Base-by-base conservation (phyloP, 2,329 filamentous ascomycete genomes). In the Xylaria sp. region DNA sequence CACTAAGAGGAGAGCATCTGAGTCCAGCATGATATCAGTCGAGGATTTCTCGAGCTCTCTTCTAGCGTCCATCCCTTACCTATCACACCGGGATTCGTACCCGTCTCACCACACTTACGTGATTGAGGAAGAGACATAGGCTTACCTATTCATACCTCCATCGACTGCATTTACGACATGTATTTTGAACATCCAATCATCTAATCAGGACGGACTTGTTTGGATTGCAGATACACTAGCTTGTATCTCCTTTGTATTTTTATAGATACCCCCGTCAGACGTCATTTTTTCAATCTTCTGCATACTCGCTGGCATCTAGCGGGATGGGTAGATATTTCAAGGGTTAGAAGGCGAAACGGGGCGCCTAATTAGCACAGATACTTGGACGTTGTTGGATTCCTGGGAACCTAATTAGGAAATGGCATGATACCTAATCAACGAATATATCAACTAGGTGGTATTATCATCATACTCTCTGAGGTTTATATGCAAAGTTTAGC, bases 61-160 rank as follows among this genome's bases (percentile, higher is more conserved):
- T 49, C 9, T 38, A 17, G 12, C 23, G 1, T 37, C 35, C 5
- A 54, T 43, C 8, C 50, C 57, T 5, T 19, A 50, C 52, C 23
- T 45, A 8, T 21, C 37, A 19, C 40, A 37, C 23, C 63, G 52
- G 19, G 31, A 49, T 49, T 65, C 61, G 5, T 43, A 40, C 28
- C 40, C 47, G 14, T 42, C 33, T n/a, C 60, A 43, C 25, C 43
- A 57, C 21, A 63, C 65, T 25, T 65, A 66, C 21, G 55, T 64
- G 23, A 67, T 67, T 4, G 65, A 67, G 57, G 65, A 67, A 58
- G 65, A 66, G 49, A 23, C 54, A 31, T 60, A 50, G 21, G 19
- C 8, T 46, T 31, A 37, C 50, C 11, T 15, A 6, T 31, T 15
- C 47, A 33, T n/a, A n/a, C n/a, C n/a, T n/a, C n/a, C n/a, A 33